Evolutionary conservation across 2,329 filamentous ascomycete genomes (phyloP), one percentile per base, ranked within the genome.

Genomic region (Pseudogymnoascus sp.): DNA sequence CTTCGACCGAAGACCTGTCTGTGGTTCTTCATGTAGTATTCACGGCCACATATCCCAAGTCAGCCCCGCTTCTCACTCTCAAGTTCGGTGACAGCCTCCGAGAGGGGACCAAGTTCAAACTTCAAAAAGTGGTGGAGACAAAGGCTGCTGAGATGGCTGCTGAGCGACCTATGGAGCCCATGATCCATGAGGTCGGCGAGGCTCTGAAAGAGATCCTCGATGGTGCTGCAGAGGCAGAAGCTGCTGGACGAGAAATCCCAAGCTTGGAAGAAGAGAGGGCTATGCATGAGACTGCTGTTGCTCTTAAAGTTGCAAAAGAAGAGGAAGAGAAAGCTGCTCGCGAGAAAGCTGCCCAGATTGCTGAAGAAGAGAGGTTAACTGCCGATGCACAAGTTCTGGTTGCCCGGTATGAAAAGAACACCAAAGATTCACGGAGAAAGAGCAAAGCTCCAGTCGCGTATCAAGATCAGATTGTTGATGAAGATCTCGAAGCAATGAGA

Each of bases 21-120:
- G 78, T 91, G 37, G 84, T 83, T 1, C 74, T 97, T n/a, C 80
- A 82, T 55, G 90, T 95, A 58, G 86, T 89, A 60, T 77, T 97
- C 65, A 94, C 90, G 7, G 88, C 91, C 5, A 95, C 92, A 0
- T 97, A 97, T 71, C 94, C 92, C 3, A 95, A 90, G 70, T 88
- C 90, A 1, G 76, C 84, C 1, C 92, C 92, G 1, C 75, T 90
- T 9, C 74, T 96, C 12, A 83, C 80, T 3, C 70, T 95, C 45
- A 86, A 88, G 64, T 78, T 84, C 59, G 75, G 84, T 39, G 77
- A 79, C 23, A 78, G 81, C 45, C 76, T 96, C 60, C 84, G 84
- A 41, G 86, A 88, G 66, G 84, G 82, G 59, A 89, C 88, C 1
- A 79, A 82, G 61, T 86, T 84, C 69, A 88, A 86, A 67, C 80